These are phyloP conservation scores for Hemisphaericaspora xylanilytica DNA, from an alignment of 1,139 yeast genomes.

Conservation along the genomic window DNA sequence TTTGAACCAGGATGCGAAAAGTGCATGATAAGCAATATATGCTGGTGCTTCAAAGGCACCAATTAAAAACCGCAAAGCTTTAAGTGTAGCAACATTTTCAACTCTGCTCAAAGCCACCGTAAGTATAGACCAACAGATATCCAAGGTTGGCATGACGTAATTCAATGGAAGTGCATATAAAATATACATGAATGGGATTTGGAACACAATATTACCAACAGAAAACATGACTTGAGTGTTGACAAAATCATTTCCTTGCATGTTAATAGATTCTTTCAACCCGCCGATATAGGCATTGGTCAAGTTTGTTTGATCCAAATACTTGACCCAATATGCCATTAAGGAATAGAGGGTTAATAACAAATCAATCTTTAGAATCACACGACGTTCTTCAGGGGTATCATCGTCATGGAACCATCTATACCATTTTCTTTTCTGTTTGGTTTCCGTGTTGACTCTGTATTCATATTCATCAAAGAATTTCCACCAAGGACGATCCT, in stretches of 20 bases:
- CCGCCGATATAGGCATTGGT: conserved; percentile 72
- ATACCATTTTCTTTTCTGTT: conserved; percentile 51
- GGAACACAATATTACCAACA: conserved; percentile 59
- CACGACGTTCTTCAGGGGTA: conserved; percentile 52
- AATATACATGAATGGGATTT: conserved; percentile 48
- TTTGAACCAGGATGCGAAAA: conserved; percentile 62
- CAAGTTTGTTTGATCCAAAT: conserved; percentile 58
- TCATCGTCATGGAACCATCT: conserved; percentile 62
- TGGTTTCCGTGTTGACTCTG: conserved; percentile 37
- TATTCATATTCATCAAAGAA: conserved; percentile 64
- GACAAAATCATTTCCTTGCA: conserved; percentile 67
- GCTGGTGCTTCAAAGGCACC: conserved; percentile 64
- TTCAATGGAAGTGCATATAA: conserved; percentile 50
- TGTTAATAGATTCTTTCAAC: conserved; percentile 54
- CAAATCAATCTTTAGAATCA: conserved; percentile 61
- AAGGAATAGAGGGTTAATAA: conserved; percentile 58
- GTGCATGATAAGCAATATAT: conserved; percentile 58
- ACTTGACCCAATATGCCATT: conserved; percentile 69
- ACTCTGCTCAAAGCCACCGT: conserved; percentile 56
- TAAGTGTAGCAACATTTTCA: conserved; percentile 44
- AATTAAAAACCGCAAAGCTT: conserved; percentile 57
- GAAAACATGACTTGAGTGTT: conserved; percentile 57
- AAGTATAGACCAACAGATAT: conserved; percentile 64
- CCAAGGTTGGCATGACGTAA: conserved; percentile 56
- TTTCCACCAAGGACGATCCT: conserved; percentile 60